Conservation (phyloP, 169 alveolate species). For the Eimeria tenella region DNA sequence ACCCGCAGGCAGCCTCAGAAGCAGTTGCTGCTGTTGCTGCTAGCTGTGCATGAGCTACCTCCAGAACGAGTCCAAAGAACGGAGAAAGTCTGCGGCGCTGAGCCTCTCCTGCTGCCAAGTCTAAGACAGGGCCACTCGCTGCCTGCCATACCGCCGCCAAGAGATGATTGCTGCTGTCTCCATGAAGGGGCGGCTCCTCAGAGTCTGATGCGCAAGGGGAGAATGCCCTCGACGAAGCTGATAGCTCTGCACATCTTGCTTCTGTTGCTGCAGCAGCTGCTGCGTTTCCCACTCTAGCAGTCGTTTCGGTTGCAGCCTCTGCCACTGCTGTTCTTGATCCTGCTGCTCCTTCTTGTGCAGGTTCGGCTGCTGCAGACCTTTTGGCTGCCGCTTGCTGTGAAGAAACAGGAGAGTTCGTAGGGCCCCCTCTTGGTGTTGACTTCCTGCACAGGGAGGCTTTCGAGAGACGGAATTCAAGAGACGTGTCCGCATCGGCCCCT, state of each 20-base stretch:
- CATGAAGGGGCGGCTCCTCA: slow-evolving; percentile 40
- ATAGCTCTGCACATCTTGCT: neutral
- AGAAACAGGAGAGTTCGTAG: neutral
- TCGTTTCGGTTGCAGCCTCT: neutral
- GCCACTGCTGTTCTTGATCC: neutral
- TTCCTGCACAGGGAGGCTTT: slow-evolving; percentile 9
- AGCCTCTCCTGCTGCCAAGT: slow-evolving; percentile 32
- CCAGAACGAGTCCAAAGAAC: slow-evolving; percentile 46
- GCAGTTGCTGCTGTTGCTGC: neutral
- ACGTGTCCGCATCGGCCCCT: slow-evolving; percentile 39
- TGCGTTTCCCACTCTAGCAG: neutral
- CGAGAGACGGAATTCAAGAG: slow-evolving; percentile 15
- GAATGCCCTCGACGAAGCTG: neutral
- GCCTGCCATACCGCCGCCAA: slow-evolving; percentile 77
- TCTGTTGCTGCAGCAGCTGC: slow-evolving; percentile 1
- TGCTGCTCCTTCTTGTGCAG: neutral
- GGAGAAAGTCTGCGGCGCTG: slow-evolving; percentile 56
- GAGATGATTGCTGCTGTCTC: slow-evolving; percentile 49
- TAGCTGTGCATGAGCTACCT: neutral
- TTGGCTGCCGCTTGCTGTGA: neutral
- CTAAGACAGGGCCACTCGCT: slow-evolving; percentile 22
- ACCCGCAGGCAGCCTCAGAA: neutral
- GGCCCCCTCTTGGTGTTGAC: neutral
- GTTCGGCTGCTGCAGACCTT: slow-evolving; percentile 10
- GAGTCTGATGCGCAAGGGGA: neutral